Conservation (phyloP, 2,329 filamentous ascomycete genomes). For the Massarina eburnea region DNA sequence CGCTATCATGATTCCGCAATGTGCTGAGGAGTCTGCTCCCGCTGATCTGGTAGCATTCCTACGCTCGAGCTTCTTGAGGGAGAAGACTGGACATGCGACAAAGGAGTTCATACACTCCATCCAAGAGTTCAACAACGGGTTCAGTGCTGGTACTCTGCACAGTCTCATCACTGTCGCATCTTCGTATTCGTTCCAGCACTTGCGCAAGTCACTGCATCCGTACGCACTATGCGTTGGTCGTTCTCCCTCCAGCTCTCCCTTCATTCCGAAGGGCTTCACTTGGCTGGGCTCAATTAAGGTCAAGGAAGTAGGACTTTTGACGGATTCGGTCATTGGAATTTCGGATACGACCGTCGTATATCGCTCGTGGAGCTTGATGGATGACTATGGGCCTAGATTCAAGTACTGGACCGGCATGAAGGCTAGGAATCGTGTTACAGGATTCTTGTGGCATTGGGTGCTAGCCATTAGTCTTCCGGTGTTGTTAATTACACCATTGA, state of each 20-base stretch:
- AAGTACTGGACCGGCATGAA: constrained; percentile 6
- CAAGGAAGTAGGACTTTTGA: neutral
- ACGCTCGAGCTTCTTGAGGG: neutral
- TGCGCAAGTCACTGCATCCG: constrained; percentile 3
- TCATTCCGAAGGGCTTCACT: neutral
- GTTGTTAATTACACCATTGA: constrained; percentile 14
- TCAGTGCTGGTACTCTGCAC: constrained; percentile 5
- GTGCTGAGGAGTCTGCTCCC: constrained; percentile 4
- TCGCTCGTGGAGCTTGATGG: constrained; percentile 7
- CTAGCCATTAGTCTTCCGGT: constrained; percentile 16
- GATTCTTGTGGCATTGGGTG: constrained; percentile 4
- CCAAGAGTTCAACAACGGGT: constrained; percentile 1
- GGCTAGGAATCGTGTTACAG: neutral
- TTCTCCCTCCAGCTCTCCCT: neutral
- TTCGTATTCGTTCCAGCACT: constrained; percentile 3
- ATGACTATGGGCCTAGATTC: constrained; percentile 1
- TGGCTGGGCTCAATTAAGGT: neutral
- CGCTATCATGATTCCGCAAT: constrained; percentile 5
- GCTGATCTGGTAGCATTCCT: constrained; percentile 1
- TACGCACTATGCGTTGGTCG: neutral
- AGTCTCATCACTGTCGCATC: constrained; percentile 4
- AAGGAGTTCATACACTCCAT: constrained; percentile 3
- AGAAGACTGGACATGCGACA: neutral
- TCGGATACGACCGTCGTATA: constrained; percentile 4
- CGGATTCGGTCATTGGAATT: constrained; percentile 5